phyloP scores from a whole-genome alignment of 2,329 filamentous ascomycete genomes.

The Xylaria sp. region DNA sequence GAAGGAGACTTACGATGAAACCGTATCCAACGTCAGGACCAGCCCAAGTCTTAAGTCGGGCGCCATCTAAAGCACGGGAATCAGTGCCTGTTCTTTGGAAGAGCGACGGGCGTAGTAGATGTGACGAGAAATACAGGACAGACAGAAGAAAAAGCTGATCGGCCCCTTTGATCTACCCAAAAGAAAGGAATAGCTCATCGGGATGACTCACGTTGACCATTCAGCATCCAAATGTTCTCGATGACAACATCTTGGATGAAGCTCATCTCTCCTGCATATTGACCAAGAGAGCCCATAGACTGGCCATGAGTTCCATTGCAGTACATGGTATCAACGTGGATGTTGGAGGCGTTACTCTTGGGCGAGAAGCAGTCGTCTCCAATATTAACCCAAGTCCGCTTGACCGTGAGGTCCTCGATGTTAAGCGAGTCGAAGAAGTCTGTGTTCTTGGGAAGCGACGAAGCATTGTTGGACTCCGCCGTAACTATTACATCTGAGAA shows the following conservation, averaged over 20 bases:
- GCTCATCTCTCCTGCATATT: conserved; percentile 65
- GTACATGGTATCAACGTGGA: conserved; percentile 69
- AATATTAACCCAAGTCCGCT: conserved; percentile 62
- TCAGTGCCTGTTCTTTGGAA: neutral
- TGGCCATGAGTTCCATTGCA: conserved; percentile 70
- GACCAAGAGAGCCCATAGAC: conserved; percentile 68
- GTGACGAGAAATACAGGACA: neutral
- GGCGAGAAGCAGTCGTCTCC: conserved; percentile 72
- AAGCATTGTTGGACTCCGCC: conserved; percentile 59
- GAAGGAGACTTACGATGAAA: conserved; percentile 56
- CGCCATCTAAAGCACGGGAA: conserved; percentile 53
- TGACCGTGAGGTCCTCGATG: conserved; percentile 63
- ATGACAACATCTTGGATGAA: conserved; percentile 68
- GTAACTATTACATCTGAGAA: conserved; percentile 66
- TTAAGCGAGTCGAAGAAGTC: conserved; percentile 72
- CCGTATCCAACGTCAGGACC: conserved; percentile 67
- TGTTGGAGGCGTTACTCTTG: conserved; percentile 68
- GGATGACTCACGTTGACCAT: conserved; percentile 51
- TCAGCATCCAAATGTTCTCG: conserved; percentile 68
- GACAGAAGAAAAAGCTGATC: neutral
- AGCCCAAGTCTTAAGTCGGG: conserved; percentile 71
- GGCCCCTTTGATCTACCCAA: neutral
- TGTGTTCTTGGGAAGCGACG: conserved; percentile 66
- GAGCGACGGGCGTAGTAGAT: neutral
- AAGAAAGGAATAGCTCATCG: too few relatives aligned